These are phyloP conservation scores for Wickerhamomyces silvicola DNA, from an alignment of 805 yeast genomes.

Conservation along the genomic window DNA sequence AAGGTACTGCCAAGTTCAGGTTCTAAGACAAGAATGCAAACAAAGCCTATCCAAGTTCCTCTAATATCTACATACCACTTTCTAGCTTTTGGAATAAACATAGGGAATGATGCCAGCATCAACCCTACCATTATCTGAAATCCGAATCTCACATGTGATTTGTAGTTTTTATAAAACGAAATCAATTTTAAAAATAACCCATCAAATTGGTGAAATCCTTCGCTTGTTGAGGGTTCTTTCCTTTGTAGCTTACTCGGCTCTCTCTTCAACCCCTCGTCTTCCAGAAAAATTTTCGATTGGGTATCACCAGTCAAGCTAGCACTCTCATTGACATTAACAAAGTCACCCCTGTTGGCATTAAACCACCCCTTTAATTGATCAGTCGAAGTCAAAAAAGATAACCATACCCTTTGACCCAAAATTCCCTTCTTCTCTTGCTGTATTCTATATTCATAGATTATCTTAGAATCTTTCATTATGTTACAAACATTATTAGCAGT, in stretches of 20 bases:
- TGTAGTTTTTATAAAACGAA: constrained; percentile 11
- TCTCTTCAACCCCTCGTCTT: background rate
- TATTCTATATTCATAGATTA: constrained; percentile 24
- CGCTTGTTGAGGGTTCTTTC: background rate
- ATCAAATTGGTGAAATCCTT: background rate
- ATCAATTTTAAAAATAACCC: background rate
- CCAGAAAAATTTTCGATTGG: constrained; percentile 6
- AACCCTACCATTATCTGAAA: constrained; percentile 39
- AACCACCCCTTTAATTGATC: constrained; percentile 32
- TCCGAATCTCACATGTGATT: constrained; percentile 38
- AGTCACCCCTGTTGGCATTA: constrained; percentile 15
- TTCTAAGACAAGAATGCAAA: constrained; percentile 41
- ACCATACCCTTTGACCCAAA: constrained; percentile 37
- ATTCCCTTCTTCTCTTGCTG: constrained; percentile 28
- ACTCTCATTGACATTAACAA: constrained; percentile 25
- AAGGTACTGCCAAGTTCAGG: constrained; percentile 46
- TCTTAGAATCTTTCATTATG: constrained; percentile 26
- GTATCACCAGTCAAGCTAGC: constrained; percentile 28
- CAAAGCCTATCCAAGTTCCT: constrained; percentile 51
- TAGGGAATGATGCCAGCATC: constrained; percentile 43
- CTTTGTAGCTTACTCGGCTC: constrained; percentile 1
- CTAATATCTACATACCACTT: constrained; percentile 42
- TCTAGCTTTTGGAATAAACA: constrained; percentile 40
- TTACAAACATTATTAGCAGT: constrained; percentile 26
- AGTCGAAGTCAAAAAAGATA: constrained; percentile 30